A percentile compares a stretch with the other conserved stretches of the same genome.
These are phyloP conservation scores for Lunularia cruciata DNA, from an alignment of 225 moss, liverwort and hornwort species.

Conservation along the genomic window DNA sequence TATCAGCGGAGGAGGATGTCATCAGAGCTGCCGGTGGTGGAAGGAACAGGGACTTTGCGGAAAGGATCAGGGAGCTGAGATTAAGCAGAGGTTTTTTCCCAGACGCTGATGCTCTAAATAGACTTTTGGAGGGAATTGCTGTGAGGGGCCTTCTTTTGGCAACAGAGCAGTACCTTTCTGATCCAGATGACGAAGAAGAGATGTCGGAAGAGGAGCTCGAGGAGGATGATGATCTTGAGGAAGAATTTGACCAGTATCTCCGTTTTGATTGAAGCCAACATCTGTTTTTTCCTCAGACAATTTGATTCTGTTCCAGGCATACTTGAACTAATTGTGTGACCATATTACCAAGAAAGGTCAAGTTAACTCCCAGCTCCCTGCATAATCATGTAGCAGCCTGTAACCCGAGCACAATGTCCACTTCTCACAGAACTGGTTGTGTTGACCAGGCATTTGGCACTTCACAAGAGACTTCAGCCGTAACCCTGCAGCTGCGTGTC, in stretches of 20 bases:
- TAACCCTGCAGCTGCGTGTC: constrained; percentile 22
- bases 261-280: constrained; percentile 4
- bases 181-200: constrained; percentile 22
- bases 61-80: constrained; percentile 17
- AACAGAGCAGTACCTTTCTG: constrained; percentile 14
- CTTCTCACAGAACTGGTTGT: constrained; percentile 20
- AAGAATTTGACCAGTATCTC: constrained; percentile 20
- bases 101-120: constrained; percentile 20
- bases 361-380: not conserved
- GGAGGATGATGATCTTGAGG: constrained; percentile 12
- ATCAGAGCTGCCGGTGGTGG: not conserved
- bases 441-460: constrained; percentile 18
- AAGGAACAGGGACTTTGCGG: constrained; percentile 1
- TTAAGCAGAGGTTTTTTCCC: constrained; percentile 19
- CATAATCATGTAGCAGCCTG: not conserved
- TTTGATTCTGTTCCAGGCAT: not conserved
- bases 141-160: constrained; percentile 22
- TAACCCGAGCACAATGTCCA: not conserved
- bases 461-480: constrained; percentile 17
- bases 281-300: not conserved
- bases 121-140: constrained; percentile 18
- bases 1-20: not conserved
- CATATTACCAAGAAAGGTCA: not conserved
- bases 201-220: constrained; percentile 17
- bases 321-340: not conserved